phyloP scores from a whole-genome alignment of 75 land plant genomes.

The Sequoiadendron giganteum region DNA sequence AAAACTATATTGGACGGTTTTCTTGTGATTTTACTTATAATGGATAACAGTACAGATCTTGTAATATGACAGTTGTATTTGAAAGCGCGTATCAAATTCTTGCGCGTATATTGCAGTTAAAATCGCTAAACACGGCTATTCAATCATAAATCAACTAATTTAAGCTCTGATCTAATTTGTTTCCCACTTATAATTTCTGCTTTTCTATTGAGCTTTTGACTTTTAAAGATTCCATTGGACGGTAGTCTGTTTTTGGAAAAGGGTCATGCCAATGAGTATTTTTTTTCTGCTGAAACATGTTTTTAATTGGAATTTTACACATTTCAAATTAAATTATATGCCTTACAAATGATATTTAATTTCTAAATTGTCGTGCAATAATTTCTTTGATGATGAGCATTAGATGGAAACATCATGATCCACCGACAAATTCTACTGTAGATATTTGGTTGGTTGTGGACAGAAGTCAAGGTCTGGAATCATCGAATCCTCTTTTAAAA shows the following conservation, averaged over 20 bases:
- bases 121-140: too few relatives aligned
- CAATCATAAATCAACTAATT: too few relatives aligned
- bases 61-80: too few relatives aligned
- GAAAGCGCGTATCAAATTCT: too few relatives aligned
- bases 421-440: neutral
- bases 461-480: neutral
- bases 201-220: neutral
- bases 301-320: neutral
- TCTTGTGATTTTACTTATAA: too few relatives aligned
- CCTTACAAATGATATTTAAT: neutral
- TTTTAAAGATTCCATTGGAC: neutral
- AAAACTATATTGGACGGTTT: too few relatives aligned
- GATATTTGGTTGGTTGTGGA: too few relatives aligned
- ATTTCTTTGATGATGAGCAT: neutral
- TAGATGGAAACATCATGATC: neutral
- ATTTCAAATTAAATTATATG: neutral
- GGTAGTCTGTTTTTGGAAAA: neutral
- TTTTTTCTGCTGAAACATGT: neutral
- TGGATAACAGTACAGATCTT: too few relatives aligned
- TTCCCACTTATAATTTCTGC: neutral
- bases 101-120: too few relatives aligned
- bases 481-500: neutral
- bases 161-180: too few relatives aligned
- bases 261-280: neutral
- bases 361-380: neutral